Evolutionary conservation across 345 rosid genomes (phyloP).

Genomic region (Gynandropsis gynandra): DNA sequence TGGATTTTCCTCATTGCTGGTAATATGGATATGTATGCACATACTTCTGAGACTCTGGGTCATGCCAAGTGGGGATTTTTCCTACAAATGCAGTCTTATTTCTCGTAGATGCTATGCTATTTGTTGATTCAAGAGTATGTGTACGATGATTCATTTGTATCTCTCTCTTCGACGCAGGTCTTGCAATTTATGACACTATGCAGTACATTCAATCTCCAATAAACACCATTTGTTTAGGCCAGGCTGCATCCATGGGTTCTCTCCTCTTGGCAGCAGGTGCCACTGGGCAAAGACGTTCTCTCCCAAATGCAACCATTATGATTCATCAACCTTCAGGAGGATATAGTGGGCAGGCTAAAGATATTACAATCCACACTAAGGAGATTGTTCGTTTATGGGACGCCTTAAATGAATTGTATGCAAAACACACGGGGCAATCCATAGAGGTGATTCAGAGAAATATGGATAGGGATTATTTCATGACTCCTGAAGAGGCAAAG

Average conservation of each 20-base stretch:
- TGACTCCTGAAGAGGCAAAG: constrained; percentile 92
- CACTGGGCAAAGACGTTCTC: constrained; percentile 83
- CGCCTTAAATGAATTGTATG: constrained; percentile 59
- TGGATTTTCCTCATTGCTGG: not conserved
- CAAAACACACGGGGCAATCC: constrained; percentile 73
- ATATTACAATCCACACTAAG: constrained; percentile 84
- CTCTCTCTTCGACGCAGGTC: constrained; percentile 38
- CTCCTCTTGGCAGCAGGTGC: constrained; percentile 92
- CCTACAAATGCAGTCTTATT: not conserved
- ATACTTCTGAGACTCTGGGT: constrained; percentile 9
- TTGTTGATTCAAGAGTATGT: not conserved
- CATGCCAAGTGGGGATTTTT: not conserved
- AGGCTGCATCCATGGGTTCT: constrained; percentile 99
- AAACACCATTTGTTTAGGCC: constrained; percentile 88
- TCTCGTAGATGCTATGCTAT: not conserved
- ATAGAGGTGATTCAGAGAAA: constrained; percentile 68
- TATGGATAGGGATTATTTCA: constrained; percentile 96
- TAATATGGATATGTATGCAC: not conserved
- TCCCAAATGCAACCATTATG: constrained; percentile 91
- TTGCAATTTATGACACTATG: constrained; percentile 96
- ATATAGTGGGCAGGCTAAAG: constrained; percentile 93
- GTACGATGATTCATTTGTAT: constrained; percentile 6
- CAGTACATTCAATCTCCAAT: constrained; percentile 90
- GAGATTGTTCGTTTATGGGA: constrained; percentile 96
- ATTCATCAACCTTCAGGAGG: constrained; percentile 99